Evolutionary conservation across 2,329 filamentous ascomycete species (phyloP), one percentile per base, ranked within the genome.

Genomic region (Colletotrichum limetticola): DNA sequence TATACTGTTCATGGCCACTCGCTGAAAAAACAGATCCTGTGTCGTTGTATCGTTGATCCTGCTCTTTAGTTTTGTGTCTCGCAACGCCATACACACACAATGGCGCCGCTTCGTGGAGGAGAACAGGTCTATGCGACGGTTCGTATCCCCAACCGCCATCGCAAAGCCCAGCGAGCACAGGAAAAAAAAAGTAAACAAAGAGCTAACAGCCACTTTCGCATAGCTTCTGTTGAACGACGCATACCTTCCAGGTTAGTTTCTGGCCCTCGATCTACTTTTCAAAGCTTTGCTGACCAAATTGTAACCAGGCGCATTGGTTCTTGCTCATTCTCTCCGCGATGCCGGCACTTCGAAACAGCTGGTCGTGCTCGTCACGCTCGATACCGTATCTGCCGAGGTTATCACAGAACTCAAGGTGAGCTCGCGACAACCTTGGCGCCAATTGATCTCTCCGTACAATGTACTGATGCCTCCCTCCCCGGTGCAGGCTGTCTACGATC

Each of bases 251-350:
- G 95, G 95, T 97, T 87, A 79, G 84, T 82, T 68, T n/a, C 74
- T 62, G 56, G 62, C 52, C 66, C 67, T 63, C 74, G 37, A 66
- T 66, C 59, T 63, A 28, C 60, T 32, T 57, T 73, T 66, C 28
- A 76, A 77, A 74, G 75, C 71, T 46, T 63, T 57, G 28, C 26
- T 75, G 3, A 60, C 76, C 5, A 11, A 32, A 56, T 52, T 58
- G 59, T 37, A 42, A n/a, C 49, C 77, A 97, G 96, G 97, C 82
- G 96, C 95, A 73, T 91, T 97, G 78, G 95, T 99, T 59, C 91
- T 99, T 75, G 95, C 95, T 74, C 95, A 98, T 86, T 98, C 97
- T 42, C 87, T 99, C 70, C 93, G 94, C 83, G 97, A 99, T 92
- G 93, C 91, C 78, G 94, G 94, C 70, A 94, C 95, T 49, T 91